phyloP scores from a whole-genome alignment of 169 alveolate genomes.

The Condylostoma magnum region DNA sequence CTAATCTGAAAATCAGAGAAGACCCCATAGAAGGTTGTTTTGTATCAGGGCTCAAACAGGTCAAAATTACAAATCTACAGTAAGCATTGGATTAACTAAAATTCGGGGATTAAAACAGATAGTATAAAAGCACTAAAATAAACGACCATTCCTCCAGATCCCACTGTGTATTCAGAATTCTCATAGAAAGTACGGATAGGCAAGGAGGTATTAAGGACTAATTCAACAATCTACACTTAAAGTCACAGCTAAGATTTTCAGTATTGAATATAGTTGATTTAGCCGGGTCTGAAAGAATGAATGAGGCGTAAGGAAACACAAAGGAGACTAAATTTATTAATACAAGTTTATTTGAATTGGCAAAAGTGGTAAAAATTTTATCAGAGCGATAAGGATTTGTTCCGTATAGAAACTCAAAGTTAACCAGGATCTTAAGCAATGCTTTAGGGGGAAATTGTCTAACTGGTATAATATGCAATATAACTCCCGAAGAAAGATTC shows the following conservation, averaged over 20 bases:
- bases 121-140: slow-evolving; percentile 70
- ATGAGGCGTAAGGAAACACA: slow-evolving; percentile 39
- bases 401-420: slow-evolving; percentile 87
- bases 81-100: slow-evolving; percentile 69
- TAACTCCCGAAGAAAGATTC: slow-evolving; percentile 84
- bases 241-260: neutral
- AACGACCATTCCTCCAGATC: slow-evolving; percentile 84
- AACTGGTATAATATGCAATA: slow-evolving; percentile 87
- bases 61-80: slow-evolving; percentile 57
- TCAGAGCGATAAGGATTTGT: slow-evolving; percentile 51
- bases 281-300: slow-evolving; percentile 83
- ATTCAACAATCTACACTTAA: neutral
- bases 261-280: slow-evolving; percentile 77
- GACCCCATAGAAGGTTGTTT: slow-evolving; percentile 58
- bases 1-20: slow-evolving; percentile 68
- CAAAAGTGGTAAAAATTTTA: slow-evolving; percentile 69
- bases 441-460: slow-evolving; percentile 91
- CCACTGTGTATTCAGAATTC: slow-evolving; percentile 75
- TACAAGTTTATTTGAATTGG: slow-evolving; percentile 56
- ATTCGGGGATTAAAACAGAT: slow-evolving; percentile 79
- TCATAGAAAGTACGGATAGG: slow-evolving; percentile 15
- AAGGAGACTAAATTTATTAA: slow-evolving; percentile 72
- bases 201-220: neutral
- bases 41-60: slow-evolving; percentile 47
- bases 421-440: slow-evolving; percentile 87